Percentiles rank a stretch among this genome's conserved stretches.
Evolutionary conservation across 306 rosid species (phyloP).

Genomic region (Quercus mongolica): DNA sequence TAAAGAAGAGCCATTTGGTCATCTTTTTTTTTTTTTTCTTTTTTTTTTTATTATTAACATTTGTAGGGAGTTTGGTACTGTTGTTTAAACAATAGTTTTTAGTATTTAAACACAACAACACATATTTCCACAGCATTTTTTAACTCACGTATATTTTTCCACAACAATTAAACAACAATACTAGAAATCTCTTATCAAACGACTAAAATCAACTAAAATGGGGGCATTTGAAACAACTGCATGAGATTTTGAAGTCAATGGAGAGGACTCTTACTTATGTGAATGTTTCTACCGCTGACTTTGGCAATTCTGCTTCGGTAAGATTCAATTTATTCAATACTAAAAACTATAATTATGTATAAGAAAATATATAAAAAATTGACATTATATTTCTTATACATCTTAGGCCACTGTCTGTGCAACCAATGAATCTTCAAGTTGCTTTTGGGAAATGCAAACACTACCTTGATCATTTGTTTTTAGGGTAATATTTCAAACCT

Average conservation of each 20-base stretch:
- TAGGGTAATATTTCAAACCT: too few relatives aligned
- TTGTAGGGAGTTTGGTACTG: too few relatives aligned
- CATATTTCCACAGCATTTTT: too few relatives aligned
- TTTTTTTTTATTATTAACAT: too few relatives aligned
- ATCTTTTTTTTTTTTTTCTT: too few relatives aligned
- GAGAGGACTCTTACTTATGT: slow-evolving; percentile 37
- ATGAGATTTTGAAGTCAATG: slow-evolving; percentile 38
- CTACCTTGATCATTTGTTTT: background rate
- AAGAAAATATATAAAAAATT: too few relatives aligned
- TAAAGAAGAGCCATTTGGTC: too few relatives aligned
- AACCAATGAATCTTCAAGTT: slow-evolving; percentile 31
- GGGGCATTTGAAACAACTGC: slow-evolving; percentile 55
- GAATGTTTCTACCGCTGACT: slow-evolving; percentile 21
- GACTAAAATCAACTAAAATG: slow-evolving; percentile 33
- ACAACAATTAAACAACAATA: too few relatives aligned
- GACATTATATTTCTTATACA: background rate
- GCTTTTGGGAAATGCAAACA: slow-evolving; percentile 48
- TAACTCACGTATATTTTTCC: too few relatives aligned
- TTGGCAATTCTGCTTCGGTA: slow-evolving; percentile 41
- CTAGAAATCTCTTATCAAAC: too few relatives aligned
- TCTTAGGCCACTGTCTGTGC: slow-evolving; percentile 40
- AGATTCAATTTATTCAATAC: background rate
- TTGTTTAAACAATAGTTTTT: too few relatives aligned
- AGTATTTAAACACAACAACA: too few relatives aligned
- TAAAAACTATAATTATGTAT: background rate